Base-by-base conservation (phyloP, 768 basidiomycete genomes). In the Lactifluus echinatus region DNA sequence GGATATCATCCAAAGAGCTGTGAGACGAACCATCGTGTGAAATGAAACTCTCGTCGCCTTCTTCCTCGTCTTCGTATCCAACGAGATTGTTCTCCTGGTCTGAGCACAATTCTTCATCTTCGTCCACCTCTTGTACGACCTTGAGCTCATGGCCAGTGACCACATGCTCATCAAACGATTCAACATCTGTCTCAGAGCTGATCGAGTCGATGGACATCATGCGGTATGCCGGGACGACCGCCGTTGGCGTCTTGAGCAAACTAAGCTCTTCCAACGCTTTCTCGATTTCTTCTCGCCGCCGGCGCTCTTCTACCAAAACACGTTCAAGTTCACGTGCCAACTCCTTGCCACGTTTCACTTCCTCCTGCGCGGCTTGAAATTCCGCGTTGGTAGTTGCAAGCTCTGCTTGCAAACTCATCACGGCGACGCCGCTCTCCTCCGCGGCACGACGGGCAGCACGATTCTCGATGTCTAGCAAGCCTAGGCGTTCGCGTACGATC, bases 401-500 rank as follows among this genome's bases (percentile, higher is more conserved):
- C 33, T 74, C 70, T 5, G 55, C 65, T 19, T 54, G 59, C 45
- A 72, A 56, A 28, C 26, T n/a, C 5, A 36, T 44, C 44, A 61
- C 39, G 4, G 57, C 61, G n/a, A 48, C 55, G 1, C 64, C 53
- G 34, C 64, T 69, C 57, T 72, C 66, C 29, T 59, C 65, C 48
- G 68, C 58, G 8, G 68, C 73, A 66, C 77, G 79, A 64, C 78
- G 76, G 45, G 87, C 67, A 2, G 73, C 72, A n/a, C 68, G 69
- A 63, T 84, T 87, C 71, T 89, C 88, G 19, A 81, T 75, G 67
- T 89, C 83, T 43, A 88, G 61, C 54, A 87, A 64, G 8, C 82
- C 78, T 7, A 82, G 72, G 39, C 79, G 81, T 44, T 90, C 90
- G 14, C 87, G 78, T n/a, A 88, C 84, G 39, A 92, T 79, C 84